Conservation (phyloP, 2,329 filamentous ascomycete species). For the Fusarium sacchari region DNA sequence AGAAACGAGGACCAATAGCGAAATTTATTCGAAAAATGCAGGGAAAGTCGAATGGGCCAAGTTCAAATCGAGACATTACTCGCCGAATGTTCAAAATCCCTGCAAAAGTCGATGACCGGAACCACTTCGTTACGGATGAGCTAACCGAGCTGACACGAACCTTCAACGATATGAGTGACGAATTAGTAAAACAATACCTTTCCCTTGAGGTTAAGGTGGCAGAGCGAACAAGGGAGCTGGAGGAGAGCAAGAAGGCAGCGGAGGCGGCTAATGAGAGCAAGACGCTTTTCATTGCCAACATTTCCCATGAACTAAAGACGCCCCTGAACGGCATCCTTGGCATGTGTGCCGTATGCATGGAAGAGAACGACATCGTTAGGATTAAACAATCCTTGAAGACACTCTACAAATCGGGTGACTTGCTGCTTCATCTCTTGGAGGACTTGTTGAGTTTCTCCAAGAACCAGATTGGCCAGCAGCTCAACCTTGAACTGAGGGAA, state of each 20-base stretch:
- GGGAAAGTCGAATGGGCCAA: conserved; percentile 45
- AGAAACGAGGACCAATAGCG: conserved; percentile 54
- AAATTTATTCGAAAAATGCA: conserved; percentile 52
- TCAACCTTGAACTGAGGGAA: conserved; percentile 84
- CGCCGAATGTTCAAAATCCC: conserved; percentile 82
- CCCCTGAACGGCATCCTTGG: conserved; percentile 95
- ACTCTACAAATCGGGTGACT: conserved; percentile 78
- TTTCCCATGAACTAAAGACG: conserved; percentile 87
- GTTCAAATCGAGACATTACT: conserved; percentile 51
- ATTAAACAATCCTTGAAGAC: conserved; percentile 87
- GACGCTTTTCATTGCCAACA: conserved; percentile 96
- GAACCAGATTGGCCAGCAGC: conserved; percentile 89
- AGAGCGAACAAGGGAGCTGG: conserved; percentile 83
- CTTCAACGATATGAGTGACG: conserved; percentile 95
- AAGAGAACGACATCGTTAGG: conserved; percentile 80
- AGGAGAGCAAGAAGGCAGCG: conserved; percentile 89
- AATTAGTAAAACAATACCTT: conserved; percentile 86
- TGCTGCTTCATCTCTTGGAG: conserved; percentile 85
- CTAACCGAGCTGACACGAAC: conserved; percentile 83
- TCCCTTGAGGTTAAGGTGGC: conserved; percentile 85
- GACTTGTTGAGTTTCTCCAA: conserved; percentile 94
- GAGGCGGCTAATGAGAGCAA: conserved; percentile 98
- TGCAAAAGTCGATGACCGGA: conserved; percentile 79
- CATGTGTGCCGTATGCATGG: conserved; percentile 93
- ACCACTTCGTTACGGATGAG: conserved; percentile 83